Evolutionary conservation across 2,329 filamentous ascomycete genomes (phyloP), one percentile per base, ranked within the genome.

Genomic region (Ophiostoma piceae): DNA sequence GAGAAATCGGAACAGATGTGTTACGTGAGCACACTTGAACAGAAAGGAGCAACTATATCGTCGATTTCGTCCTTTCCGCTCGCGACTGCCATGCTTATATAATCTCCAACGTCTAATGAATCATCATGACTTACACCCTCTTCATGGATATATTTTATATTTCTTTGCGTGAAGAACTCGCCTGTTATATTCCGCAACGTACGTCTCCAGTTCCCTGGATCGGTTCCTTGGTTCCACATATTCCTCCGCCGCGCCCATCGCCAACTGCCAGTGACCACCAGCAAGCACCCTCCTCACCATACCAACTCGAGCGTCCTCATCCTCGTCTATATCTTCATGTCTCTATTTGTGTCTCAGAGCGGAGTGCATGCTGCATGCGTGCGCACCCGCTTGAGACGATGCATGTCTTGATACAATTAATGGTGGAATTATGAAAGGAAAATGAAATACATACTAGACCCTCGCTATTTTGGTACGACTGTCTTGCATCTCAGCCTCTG

Each of bases 401-500:
- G 57, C 57, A 62, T 62, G 57, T 62, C 57, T 62, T 62, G 16
- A 62, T 29, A 35, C 3, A 19, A 62, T 4, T 19, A 54, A 54
- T 22, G 11, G 12, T 57, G 2, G 16, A 6, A 51, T 8, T 22
- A 5, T 26, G 51, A 7, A 11, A 2, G 1, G 22, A 60, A 16
- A 32, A 60, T 16, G 14, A 32, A 26, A 29, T 14, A 19, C 12
- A 14, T 29, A 16, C 12, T 29, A 32, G 22, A 62, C 22, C 57
- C 57, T 62, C 57, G 57, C 26, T 62, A 62, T 62, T 62, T 11
- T 22, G 41, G 68, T 69, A 47, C 64, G 19, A 66, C 66, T 43
- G 51, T 47, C 57, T 66, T 70, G 69, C 57, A 67, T 70, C 43
- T 66, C 57, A 67, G 65, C 57, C 66, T 51, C n/a, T 35, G 26